Percentiles rank a stretch among this genome's conserved stretches.
These are phyloP conservation scores for Musa acuminata DNA, from an alignment of 176 grass and related monocot genomes.

Conservation along the genomic window DNA sequence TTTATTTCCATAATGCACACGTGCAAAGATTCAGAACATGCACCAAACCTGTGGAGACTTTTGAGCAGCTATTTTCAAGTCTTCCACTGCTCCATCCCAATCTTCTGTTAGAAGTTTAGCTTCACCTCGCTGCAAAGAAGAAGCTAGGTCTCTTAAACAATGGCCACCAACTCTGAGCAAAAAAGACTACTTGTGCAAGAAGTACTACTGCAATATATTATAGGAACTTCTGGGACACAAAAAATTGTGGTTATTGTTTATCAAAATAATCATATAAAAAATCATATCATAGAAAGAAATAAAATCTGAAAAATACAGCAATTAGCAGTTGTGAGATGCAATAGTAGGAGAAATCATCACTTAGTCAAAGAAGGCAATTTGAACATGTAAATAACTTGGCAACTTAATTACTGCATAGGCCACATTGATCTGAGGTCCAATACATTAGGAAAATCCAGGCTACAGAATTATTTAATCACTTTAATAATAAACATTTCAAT, in stretches of 20 bases:
- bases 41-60: constrained; percentile 69
- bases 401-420: not conserved
- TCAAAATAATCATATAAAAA: not conserved
- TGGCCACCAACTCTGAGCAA: not conserved
- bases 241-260: not conserved
- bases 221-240: not conserved
- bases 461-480: not conserved
- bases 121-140: constrained; percentile 61
- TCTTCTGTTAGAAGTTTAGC: constrained; percentile 93
- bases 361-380: not conserved
- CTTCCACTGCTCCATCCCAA: constrained; percentile 85
- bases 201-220: not conserved
- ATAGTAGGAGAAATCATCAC: not conserved
- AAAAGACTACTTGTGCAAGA: constrained; percentile 10
- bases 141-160: constrained; percentile 12
- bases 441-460: not conserved
- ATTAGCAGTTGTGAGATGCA: not conserved
- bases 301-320: not conserved
- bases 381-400: not conserved
- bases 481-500: not conserved
- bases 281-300: not conserved
- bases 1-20: not conserved
- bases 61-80: constrained; percentile 80
- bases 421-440: not conserved
- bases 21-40: not conserved